Evolutionary conservation across 2,329 filamentous ascomycete genomes (phyloP), one percentile per base, ranked within the genome.

Genomic region (Neofusicoccum sp.): DNA sequence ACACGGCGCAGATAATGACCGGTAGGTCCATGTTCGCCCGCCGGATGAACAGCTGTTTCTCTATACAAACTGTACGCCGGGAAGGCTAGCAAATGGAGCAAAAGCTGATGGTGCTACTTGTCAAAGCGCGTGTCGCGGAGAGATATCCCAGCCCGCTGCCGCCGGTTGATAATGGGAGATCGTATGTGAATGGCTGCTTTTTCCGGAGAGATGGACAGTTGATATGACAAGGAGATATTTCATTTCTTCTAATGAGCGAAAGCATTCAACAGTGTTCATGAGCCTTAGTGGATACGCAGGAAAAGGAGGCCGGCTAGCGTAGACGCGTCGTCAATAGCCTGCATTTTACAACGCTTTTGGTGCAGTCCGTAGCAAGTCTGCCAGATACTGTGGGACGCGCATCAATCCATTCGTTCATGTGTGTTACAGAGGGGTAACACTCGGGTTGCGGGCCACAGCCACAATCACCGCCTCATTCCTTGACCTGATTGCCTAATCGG

Each of bases 151-250:
- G 39, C 11, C 56, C 62, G 36, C 9, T 52, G 31, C 62, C 62
- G 48, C 56, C 56, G 34, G 56, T 61, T 28, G 62, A 64, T 47
- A 31, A 37, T 12, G 47, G 62, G 22, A 44, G 56, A 14, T 60
- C 56, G 29, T 64, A 60, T 31, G 62, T 64, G 16, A 61, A 60
- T 28, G 62, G 62, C 5, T 64, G 62, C 39, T 64, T 64, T 16
- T 64, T 64, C 41, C 31, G 62, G 33, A 60, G 62, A n/a, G 62
- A 64, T 31, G 62, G 56, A 9, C 54, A 60, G 16, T 48, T 64
- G 56, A n/a, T 64, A 31, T 64, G 33, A 63, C 36, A 14, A 9
- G 16, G 31, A 1, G 7, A 5, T 28, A 2, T 22, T 22, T 22
- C 22, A 22, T 22, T 22, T 22, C 22, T 22, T 22, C 22, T 22